phyloP scores from a whole-genome alignment of 148 eudicot species.

The Polygonum maritimum region DNA sequence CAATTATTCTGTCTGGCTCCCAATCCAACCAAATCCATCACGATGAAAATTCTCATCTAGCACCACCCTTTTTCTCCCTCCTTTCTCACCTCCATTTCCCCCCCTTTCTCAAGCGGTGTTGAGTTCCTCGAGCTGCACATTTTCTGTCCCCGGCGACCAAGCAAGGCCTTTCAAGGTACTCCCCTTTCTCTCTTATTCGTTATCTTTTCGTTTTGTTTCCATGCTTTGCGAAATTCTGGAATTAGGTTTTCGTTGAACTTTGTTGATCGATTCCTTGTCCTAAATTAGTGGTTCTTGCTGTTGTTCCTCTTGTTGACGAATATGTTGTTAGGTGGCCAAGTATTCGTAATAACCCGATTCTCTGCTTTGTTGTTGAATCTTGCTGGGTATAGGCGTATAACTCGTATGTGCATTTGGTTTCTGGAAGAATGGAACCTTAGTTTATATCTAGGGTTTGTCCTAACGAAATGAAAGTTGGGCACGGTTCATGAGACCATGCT shows the following conservation, averaged over 20 bases:
- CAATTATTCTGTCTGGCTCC: constrained; percentile 1
- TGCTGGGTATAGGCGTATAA: neutral
- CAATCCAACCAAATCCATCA: constrained; percentile 3
- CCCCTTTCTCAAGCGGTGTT: neutral
- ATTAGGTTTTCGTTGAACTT: neutral
- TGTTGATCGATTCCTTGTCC: neutral
- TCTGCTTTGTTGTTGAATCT: neutral
- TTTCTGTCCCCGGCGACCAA: neutral
- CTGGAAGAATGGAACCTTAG: neutral
- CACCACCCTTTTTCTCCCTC: neutral
- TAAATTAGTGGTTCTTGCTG: neutral
- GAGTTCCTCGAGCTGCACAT: neutral
- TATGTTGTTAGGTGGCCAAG: neutral
- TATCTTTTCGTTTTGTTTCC: neutral
- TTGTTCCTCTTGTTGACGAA: neutral
- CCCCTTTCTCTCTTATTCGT: neutral
- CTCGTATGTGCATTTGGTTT: neutral
- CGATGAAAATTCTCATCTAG: constrained; percentile 10
- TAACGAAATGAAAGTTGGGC: neutral
- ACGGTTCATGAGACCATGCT: neutral
- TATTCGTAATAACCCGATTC: neutral
- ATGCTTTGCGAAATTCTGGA: neutral
- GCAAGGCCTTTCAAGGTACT: neutral
- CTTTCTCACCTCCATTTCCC: neutral
- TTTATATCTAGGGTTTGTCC: constrained; percentile 4